phyloP scores from a whole-genome alignment of 352 stramenopile species.

The Phytophthora fragariae region DNA sequence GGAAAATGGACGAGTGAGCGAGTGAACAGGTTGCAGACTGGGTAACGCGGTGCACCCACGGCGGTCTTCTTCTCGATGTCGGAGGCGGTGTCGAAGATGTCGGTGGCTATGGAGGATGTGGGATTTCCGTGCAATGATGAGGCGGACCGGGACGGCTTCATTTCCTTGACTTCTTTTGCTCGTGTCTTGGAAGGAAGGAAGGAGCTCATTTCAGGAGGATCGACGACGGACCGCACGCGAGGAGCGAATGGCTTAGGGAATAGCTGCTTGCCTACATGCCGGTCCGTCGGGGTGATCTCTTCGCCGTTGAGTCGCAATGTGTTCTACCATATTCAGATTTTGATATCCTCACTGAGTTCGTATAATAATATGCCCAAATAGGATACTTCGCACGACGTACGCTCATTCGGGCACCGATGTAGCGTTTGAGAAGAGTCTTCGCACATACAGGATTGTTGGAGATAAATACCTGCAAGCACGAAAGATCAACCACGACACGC shows the following conservation, averaged over 20 bases:
- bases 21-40: background rate
- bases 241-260: conserved; percentile 50
- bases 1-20: conserved; percentile 2
- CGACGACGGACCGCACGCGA: conserved; percentile 15
- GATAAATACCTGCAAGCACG: conserved; percentile 63
- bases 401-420: conserved; percentile 55
- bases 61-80: conserved; percentile 64
- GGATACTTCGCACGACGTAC: conserved; percentile 36
- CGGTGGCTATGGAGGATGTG: conserved; percentile 36
- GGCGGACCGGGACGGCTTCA: conserved; percentile 19
- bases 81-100: conserved; percentile 56
- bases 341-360: background rate
- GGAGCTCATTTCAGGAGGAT: conserved; percentile 12
- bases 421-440: conserved; percentile 63
- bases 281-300: conserved; percentile 61
- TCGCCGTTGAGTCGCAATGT: conserved; percentile 66
- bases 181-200: conserved; percentile 25
- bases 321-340: conserved; percentile 41
- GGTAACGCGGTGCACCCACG: conserved; percentile 29
- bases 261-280: conserved; percentile 58
- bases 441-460: conserved; percentile 64
- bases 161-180: conserved; percentile 35
- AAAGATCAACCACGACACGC: background rate
- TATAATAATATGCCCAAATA: background rate
- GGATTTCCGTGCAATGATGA: conserved; percentile 13